Evolutionary conservation across 108 stramenopile genomes (phyloP).

Genomic region (Ochromonas danica): DNA sequence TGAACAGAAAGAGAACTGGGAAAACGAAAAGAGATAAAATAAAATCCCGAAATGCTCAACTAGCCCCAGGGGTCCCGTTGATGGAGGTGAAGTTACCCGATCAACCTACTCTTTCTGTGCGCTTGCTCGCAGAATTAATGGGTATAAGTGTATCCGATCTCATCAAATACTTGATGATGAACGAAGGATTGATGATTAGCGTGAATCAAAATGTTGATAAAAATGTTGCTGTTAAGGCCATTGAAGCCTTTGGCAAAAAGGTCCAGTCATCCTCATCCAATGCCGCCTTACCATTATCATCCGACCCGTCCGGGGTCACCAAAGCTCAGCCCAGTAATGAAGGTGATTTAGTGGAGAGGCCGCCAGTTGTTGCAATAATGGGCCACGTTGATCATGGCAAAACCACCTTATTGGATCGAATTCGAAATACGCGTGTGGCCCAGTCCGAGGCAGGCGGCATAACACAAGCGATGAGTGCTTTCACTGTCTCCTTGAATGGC

Average conservation of each 20-base stretch:
- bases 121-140: not conserved
- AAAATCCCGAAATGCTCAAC: not conserved
- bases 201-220: slow-evolving; percentile 80
- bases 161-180: slow-evolving; percentile 88
- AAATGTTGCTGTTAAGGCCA: slow-evolving; percentile 73
- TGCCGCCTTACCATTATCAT: too few relatives aligned
- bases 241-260: slow-evolving; percentile 80
- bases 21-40: slow-evolving; percentile 2
- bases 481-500: slow-evolving; percentile 68
- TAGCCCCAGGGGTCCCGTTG: too few relatives aligned
- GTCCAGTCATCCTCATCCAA: too few relatives aligned
- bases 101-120: not conserved
- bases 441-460: slow-evolving; percentile 95
- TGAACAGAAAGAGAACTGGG: not conserved
- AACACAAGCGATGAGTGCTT: slow-evolving; percentile 90
- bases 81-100: not conserved
- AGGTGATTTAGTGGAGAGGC: slow-evolving; percentile 64
- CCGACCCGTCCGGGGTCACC: slow-evolving; percentile 20
- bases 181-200: slow-evolving; percentile 86
- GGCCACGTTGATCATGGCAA: slow-evolving; percentile 99
- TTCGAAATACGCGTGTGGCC: slow-evolving; percentile 73
- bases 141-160: slow-evolving; percentile 35
- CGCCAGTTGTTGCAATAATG: slow-evolving; percentile 90
- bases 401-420: slow-evolving; percentile 91
- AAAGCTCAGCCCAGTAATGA: slow-evolving; percentile 64